Evolutionary conservation across 345 rosid species (phyloP).

Genomic region (Dovyalis caffra): DNA sequence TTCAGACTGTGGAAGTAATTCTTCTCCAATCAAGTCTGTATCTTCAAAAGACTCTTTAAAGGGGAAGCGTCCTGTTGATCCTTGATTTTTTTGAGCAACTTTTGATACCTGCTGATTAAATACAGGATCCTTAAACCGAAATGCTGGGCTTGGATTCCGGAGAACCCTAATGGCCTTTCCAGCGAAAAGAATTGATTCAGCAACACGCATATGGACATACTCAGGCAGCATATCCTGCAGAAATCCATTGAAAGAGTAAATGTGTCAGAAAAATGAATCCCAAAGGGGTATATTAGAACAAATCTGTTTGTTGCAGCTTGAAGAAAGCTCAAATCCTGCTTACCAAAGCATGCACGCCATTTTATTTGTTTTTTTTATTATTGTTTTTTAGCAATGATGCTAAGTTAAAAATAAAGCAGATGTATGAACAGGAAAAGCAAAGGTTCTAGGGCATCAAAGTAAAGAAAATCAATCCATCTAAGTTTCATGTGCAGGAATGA

Average conservation of each 20-base stretch:
- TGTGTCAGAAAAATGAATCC: constrained; percentile 8
- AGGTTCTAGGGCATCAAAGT: neutral
- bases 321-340: neutral
- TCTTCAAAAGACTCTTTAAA: constrained; percentile 49
- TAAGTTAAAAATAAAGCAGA: neutral
- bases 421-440: neutral
- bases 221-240: constrained; percentile 96
- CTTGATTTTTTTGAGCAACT: constrained; percentile 55
- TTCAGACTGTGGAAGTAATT: constrained; percentile 87
- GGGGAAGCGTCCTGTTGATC: constrained; percentile 48
- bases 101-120: constrained; percentile 49
- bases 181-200: constrained; percentile 91
- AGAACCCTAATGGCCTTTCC: constrained; percentile 97
- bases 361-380: neutral
- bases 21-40: constrained; percentile 58
- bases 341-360: neutral
- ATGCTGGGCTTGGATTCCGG: constrained; percentile 79
- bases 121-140: constrained; percentile 57
- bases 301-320: neutral
- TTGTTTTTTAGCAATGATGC: neutral
- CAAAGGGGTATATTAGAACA: neutral
- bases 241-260: constrained; percentile 21
- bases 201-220: constrained; percentile 82
- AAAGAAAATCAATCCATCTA: neutral
- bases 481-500: neutral